Percentiles rank a stretch among this genome's conserved stretches.
These are phyloP conservation scores for Peniophora sp. DNA, from an alignment of 1,284 basidiomycete genomes.

Conservation along the genomic window DNA sequence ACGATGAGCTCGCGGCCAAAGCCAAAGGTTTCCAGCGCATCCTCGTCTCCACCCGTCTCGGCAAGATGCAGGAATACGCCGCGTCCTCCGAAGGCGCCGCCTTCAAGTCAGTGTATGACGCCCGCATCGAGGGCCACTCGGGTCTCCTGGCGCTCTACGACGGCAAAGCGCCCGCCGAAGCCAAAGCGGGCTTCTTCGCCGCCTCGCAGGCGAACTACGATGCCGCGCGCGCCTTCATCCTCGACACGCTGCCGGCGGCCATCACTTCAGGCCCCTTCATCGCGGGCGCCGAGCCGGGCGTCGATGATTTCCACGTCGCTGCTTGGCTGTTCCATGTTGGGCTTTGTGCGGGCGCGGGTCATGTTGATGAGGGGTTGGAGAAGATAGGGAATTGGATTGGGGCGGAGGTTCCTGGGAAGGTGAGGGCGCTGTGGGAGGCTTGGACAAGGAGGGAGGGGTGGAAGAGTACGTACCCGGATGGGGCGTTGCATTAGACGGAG, in stretches of 20 bases:
- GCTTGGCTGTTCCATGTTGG: constrained; percentile 44
- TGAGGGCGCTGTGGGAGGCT: constrained; percentile 34
- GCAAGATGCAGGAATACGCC: constrained; percentile 34
- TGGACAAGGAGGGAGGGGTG: constrained; percentile 53
- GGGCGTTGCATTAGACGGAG: constrained; percentile 31
- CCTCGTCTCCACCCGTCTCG: constrained; percentile 34
- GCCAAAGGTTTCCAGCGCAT: constrained; percentile 25
- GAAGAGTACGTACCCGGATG: constrained; percentile 42
- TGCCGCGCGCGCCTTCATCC: constrained; percentile 29
- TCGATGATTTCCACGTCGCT: constrained; percentile 47
- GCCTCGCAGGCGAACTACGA: constrained; percentile 32
- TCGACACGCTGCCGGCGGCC: constrained; percentile 29
- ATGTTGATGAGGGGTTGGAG: constrained; percentile 26
- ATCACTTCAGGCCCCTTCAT: constrained; percentile 41
- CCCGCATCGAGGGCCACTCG: constrained; percentile 32
- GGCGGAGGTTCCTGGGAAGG: constrained; percentile 28
- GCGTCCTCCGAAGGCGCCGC: constrained; percentile 44
- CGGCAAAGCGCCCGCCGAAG: constrained; percentile 25
- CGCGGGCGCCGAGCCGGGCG: constrained; percentile 38
- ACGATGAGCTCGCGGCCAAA: constrained; percentile 45
- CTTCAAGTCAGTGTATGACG: neutral
- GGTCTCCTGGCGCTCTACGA: constrained; percentile 37
- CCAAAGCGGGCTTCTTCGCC: constrained; percentile 33
- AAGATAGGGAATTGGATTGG: constrained; percentile 34
- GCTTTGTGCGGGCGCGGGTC: constrained; percentile 25